Base-by-base conservation (phyloP, 129 eudicot genomes). In the Flaveria bidentis region DNA sequence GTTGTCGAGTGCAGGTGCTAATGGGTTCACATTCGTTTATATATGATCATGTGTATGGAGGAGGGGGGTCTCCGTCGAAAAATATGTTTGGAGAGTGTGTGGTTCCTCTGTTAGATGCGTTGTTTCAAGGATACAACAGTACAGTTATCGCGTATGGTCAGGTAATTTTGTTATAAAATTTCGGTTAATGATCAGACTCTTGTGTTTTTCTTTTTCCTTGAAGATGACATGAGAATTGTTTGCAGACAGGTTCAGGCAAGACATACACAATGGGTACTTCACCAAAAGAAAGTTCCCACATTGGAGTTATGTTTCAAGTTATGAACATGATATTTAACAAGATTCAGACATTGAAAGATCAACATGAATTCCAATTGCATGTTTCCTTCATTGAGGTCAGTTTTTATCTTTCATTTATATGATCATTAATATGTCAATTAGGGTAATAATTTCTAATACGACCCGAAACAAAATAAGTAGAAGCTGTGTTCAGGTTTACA, bases 91-190 rank as follows among this genome's bases (percentile, higher is more conserved):
- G 87, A 51, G 99, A 94, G 87, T 94, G 99, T 76, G 92, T 83
- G 68, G 84, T 93, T 52, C 96, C 97, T 75, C 88, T 94, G 14
- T 92, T 94, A 77, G 99, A 94, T 75, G 97, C 93, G 49, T 79
- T 94, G 74, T 94, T 94, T 84, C 97, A 94, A 86, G 99, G 99
- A 66, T 94, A 94, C 80, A 94, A 94, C 52, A 85, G 96, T 61
- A 94, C 99, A 57, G 94, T 91, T 86, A 93, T 94, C 71, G 99
- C 99, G 18, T 94, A 94, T 78, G 99, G 99, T 76, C 99, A 94
- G 96, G 99, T 91, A 89, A 20, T 77, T 63, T 39, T 28, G 77
- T 80, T 23, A 60, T 57, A 56, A 53, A 83, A 69, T 15, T 80
- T 51, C 4, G 4, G 36, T 4, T 3, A 30, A 30, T 0, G 36